phyloP scores from a whole-genome alignment of 2,329 filamentous ascomycete genomes.

The Bisporella sp. region DNA sequence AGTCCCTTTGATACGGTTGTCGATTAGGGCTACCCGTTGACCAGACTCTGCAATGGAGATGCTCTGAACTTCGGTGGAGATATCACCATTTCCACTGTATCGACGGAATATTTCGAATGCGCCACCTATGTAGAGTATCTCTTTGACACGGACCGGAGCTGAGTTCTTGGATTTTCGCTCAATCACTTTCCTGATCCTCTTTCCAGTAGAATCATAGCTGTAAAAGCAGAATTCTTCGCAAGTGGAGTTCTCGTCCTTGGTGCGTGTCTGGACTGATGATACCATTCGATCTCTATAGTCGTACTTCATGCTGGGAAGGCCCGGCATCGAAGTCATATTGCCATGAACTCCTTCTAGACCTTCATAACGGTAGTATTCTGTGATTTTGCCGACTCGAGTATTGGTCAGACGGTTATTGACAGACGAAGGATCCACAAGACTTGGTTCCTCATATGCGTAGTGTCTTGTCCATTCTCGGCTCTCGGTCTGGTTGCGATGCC shows the following conservation, averaged over 20 bases:
- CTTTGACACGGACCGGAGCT: not conserved
- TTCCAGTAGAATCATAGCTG: not conserved
- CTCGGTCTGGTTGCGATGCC: not conserved
- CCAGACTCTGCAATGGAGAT: not conserved
- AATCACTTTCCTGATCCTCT: not conserved
- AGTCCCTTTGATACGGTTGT: not conserved
- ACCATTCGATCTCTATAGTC: not conserved
- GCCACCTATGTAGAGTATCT: no score
- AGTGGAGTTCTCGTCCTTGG: constrained; percentile 6
- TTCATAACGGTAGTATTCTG: not conserved
- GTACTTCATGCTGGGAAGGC: not conserved
- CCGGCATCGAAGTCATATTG: constrained; percentile 1
- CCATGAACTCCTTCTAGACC: not conserved
- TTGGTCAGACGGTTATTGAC: not conserved
- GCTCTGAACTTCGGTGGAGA: not conserved
- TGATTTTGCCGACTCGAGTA: not conserved
- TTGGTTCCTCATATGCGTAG: not conserved
- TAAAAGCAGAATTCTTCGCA: not conserved
- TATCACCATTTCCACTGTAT: not conserved
- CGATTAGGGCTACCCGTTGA: not conserved
- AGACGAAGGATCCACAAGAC: not conserved
- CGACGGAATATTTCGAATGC: not conserved
- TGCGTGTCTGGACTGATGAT: not conserved
- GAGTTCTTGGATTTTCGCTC: not conserved
- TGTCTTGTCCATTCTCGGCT: not conserved